phyloP scores from a whole-genome alignment of 2,329 filamentous ascomycete genomes.

The Apiospora pterosperma region DNA sequence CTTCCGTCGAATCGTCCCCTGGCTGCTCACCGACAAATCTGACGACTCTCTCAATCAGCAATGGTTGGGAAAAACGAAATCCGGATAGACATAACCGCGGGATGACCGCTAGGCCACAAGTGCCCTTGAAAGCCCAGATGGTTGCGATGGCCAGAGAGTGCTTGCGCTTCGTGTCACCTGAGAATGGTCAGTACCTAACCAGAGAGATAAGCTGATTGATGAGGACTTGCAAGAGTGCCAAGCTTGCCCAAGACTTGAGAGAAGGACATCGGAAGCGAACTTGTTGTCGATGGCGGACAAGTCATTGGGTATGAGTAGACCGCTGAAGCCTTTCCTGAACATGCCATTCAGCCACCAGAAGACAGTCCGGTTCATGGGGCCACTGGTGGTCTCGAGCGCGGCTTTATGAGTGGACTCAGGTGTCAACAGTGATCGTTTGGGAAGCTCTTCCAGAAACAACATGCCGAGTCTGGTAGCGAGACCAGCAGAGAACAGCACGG shows the following conservation, averaged over 20 bases:
- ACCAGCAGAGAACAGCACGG: not conserved
- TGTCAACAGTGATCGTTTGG: not conserved
- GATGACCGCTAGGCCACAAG: slow-evolving; percentile 28
- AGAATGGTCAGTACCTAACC: not conserved
- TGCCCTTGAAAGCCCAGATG: slow-evolving; percentile 24
- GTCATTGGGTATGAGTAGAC: not conserved
- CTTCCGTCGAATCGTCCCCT: slow-evolving; percentile 16
- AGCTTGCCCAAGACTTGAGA: not conserved
- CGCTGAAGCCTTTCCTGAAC: not conserved
- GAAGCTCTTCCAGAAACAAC: not conserved
- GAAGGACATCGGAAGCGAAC: not conserved
- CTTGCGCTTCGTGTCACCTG: slow-evolving; percentile 15
- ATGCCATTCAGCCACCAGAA: not conserved
- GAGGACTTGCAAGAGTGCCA: not conserved
- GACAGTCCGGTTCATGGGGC: not conserved
- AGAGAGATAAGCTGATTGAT: not conserved
- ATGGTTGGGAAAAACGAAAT: slow-evolving; percentile 43
- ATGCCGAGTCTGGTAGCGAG: not conserved
- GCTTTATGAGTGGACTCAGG: not conserved
- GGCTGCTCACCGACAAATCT: slow-evolving; percentile 24
- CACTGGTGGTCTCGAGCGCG: not conserved
- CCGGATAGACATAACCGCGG: slow-evolving; percentile 35
- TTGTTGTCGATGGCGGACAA: not conserved
- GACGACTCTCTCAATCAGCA: slow-evolving; percentile 37
- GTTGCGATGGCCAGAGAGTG: slow-evolving; percentile 23